phyloP scores from a whole-genome alignment of 1,284 basidiomycete species.

The Marasmius sp. region DNA sequence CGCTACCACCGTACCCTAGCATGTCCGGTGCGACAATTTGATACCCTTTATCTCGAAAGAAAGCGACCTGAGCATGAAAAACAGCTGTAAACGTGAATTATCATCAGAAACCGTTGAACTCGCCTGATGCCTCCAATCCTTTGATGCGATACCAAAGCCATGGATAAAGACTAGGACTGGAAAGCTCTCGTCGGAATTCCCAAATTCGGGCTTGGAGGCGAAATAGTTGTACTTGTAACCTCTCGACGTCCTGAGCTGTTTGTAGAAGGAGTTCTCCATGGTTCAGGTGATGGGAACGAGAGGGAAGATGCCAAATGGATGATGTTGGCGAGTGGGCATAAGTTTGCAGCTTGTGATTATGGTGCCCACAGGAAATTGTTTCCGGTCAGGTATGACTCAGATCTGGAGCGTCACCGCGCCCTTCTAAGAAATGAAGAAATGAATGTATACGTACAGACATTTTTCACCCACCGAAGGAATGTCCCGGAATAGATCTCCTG shows the following conservation, averaged over 20 bases:
- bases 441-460: too few species aligned
- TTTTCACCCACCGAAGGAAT: too few species aligned
- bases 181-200: neutral
- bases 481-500: too few species aligned
- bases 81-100: neutral
- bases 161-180: slow-evolving; percentile 27
- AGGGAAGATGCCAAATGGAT: neutral
- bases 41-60: slow-evolving; percentile 35
- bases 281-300: neutral
- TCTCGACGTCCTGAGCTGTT: neutral
- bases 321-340: too few species aligned
- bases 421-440: too few species aligned
- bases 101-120: neutral
- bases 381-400: too few species aligned
- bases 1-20: slow-evolving; percentile 41
- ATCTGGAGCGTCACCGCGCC: too few species aligned
- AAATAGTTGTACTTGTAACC: slow-evolving; percentile 37
- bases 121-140: slow-evolving; percentile 26
- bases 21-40: slow-evolving; percentile 40
- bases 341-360: too few species aligned
- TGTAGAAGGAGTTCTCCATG: neutral
- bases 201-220: slow-evolving; percentile 17
- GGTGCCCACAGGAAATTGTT: too few species aligned
- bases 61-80: slow-evolving; percentile 25
- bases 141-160: slow-evolving; percentile 27